Percentiles rank a stretch among this genome's conserved stretches.
Conservation (phyloP, 192 early-diverging fungal genomes). For the Podochytrium sp. region DNA sequence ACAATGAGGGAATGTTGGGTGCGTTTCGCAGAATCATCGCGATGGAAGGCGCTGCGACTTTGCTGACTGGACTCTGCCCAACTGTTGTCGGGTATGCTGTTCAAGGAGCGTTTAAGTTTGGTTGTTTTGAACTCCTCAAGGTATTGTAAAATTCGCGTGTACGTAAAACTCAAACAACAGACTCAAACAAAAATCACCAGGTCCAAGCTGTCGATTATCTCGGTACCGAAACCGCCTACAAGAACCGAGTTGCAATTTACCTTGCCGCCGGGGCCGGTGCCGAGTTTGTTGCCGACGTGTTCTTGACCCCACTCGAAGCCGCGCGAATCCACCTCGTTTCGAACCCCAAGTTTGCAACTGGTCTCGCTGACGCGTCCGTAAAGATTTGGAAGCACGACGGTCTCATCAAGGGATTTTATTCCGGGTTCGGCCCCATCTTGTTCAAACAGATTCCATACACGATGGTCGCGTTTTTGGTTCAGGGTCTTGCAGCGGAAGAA, state of each 20-base stretch:
- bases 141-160: conserved; percentile 51
- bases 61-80: conserved; percentile 79
- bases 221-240: conserved; percentile 57
- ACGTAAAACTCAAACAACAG: conserved; percentile 20
- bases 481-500: conserved; percentile 57
- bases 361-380: conserved; percentile 62
- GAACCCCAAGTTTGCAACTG: conserved; percentile 66
- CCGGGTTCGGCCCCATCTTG: conserved; percentile 76
- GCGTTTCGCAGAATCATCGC: conserved; percentile 48
- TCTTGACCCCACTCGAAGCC: conserved; percentile 74
- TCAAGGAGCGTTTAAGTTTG: conserved; percentile 88
- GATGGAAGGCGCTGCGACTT: conserved; percentile 70
- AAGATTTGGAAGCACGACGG: conserved; percentile 69
- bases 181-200: conserved; percentile 61
- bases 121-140: conserved; percentile 90
- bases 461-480: conserved; percentile 77
- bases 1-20: conserved; percentile 44
- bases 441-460: conserved; percentile 83
- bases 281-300: conserved; percentile 79
- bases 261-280: conserved; percentile 65
- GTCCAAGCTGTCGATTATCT: conserved; percentile 60
- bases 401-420: conserved; percentile 70
- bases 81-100: conserved; percentile 83
- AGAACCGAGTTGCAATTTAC: conserved; percentile 70
- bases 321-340: conserved; percentile 76